Conservation (phyloP, 331 rosid species). For the Spiraea crenata region DNA sequence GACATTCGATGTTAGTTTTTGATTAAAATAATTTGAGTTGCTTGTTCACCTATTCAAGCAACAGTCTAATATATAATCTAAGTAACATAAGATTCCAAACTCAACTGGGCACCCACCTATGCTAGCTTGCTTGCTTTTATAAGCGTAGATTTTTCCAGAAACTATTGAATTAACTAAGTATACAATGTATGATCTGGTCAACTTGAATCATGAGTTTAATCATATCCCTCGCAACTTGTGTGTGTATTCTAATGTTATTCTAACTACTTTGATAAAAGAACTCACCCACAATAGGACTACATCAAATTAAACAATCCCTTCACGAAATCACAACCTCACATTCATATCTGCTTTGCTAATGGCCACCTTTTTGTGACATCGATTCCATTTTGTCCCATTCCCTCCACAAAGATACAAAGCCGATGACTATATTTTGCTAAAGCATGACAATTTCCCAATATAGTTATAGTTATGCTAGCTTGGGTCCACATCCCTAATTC, state of each 20-base stretch:
- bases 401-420: background rate
- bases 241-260: background rate
- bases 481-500: constrained; percentile 15
- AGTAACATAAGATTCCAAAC: too few relatives aligned
- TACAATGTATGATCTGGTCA: background rate
- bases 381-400: background rate
- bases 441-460: background rate
- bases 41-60: too few relatives aligned
- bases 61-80: too few relatives aligned
- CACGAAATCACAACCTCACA: constrained; percentile 10
- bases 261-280: constrained; percentile 3
- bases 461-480: background rate
- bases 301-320: background rate
- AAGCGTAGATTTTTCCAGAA: background rate
- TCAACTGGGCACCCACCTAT: too few relatives aligned
- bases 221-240: background rate
- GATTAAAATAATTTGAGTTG: too few relatives aligned
- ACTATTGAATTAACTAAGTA: background rate
- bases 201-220: background rate
- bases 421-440: background rate
- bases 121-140: too few relatives aligned
- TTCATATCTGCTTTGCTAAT: background rate
- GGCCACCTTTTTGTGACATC: background rate
- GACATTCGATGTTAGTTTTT: background rate
- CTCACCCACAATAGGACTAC: background rate